phyloP scores from a whole-genome alignment of 2,329 filamentous ascomycete genomes.

The Fusarium sp. region DNA sequence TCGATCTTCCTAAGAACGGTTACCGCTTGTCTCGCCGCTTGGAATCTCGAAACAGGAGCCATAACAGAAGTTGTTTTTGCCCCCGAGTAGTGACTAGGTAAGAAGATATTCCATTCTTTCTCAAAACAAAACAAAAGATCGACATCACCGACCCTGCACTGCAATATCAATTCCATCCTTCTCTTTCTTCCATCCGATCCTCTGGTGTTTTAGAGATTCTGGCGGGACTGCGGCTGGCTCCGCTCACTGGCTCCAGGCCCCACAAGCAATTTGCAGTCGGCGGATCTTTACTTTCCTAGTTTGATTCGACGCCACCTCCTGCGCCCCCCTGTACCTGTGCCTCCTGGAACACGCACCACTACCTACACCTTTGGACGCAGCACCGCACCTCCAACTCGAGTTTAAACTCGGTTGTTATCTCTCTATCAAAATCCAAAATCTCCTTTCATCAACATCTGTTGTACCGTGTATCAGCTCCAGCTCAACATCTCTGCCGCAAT shows the following conservation, averaged over 20 bases:
- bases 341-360: constrained; percentile 42
- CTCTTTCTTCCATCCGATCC: constrained; percentile 12
- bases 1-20: constrained; percentile 17
- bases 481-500: constrained; percentile 25
- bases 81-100: constrained; percentile 24
- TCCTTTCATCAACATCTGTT: constrained; percentile 37
- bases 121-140: background rate
- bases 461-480: constrained; percentile 25
- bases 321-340: constrained; percentile 46
- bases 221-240: constrained; percentile 33
- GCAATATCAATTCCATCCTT: constrained; percentile 9
- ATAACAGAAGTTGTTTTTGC: constrained; percentile 7
- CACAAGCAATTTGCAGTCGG: constrained; percentile 49
- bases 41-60: constrained; percentile 32
- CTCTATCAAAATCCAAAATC: constrained; percentile 37
- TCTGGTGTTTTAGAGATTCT: constrained; percentile 37
- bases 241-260: constrained; percentile 31
- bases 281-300: constrained; percentile 48
- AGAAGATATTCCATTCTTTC: constrained; percentile 10
- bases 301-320: constrained; percentile 50
- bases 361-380: constrained; percentile 11
- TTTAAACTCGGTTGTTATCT: constrained; percentile 37
- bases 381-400: constrained; percentile 30
- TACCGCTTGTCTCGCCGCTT: constrained; percentile 32
- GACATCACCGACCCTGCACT: constrained; percentile 1